Evolutionary conservation across 176 grass and related monocot species (phyloP).

Genomic region (Raddia guianensis): DNA sequence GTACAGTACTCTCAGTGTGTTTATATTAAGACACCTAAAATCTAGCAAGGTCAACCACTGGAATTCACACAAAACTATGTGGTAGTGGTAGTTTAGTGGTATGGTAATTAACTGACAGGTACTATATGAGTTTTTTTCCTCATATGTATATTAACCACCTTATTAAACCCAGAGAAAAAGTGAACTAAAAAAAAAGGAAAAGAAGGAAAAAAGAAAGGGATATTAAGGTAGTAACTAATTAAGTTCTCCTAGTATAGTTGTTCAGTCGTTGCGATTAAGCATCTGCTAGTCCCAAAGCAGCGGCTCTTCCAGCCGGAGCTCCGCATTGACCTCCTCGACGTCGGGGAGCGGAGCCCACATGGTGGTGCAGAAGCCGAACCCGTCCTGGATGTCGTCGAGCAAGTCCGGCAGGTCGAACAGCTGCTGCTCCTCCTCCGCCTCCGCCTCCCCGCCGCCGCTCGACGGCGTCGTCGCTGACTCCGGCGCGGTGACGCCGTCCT

Average conservation of each 20-base stretch:
- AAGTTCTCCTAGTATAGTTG: conserved; percentile 33
- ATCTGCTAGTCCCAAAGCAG: conserved; percentile 74
- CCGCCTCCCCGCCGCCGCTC: conserved; percentile 14
- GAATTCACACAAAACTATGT: conserved; percentile 38
- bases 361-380: conserved; percentile 51
- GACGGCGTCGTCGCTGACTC: conserved; percentile 31
- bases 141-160: conserved; percentile 36
- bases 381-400: conserved; percentile 61
- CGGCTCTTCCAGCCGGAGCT: conserved; percentile 66
- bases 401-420: conserved; percentile 88
- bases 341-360: conserved; percentile 49
- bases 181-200: background rate
- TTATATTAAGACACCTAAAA: conserved; percentile 18
- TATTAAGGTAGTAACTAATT: conserved; percentile 24
- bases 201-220: background rate
- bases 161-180: conserved; percentile 35
- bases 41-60: conserved; percentile 44
- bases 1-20: conserved; percentile 27
- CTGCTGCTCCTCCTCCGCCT: conserved; percentile 54
- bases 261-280: conserved; percentile 37
- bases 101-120: conserved; percentile 1
- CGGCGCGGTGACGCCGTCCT: conserved; percentile 7
- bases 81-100: background rate
- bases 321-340: conserved; percentile 63
- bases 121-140: conserved; percentile 21